Base-by-base conservation (phyloP, 2,329 filamentous ascomycete species). In the Botrytis cinerea region DNA sequence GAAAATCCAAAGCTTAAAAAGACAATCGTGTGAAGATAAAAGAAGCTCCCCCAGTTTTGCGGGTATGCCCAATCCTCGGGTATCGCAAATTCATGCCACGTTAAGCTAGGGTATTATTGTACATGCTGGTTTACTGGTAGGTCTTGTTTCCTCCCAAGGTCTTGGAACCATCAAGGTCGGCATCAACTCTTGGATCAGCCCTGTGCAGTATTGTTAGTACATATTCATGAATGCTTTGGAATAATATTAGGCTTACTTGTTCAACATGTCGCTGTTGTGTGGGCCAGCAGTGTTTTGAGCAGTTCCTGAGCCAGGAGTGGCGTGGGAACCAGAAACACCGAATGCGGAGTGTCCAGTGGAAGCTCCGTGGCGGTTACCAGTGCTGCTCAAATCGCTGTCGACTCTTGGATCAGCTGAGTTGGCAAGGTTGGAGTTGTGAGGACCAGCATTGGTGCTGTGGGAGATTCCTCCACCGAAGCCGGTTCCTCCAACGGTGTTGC, bases 61-160 rank as follows among this genome's bases (percentile, higher is more conserved):
- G 68, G 68, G 66, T 57, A 35, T 70, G 68, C 20, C 22, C 54
- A 38, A 61, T 70, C 68, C 10, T 70, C 68, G 68, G 68, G 68
- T 70, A 70, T 70, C 68, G 54, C 14, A 46, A 62, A 43, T 57
- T 69, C 48, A 69, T 69, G 48, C 12, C 66, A 48, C n/a, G 2
- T 57, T 28, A 16, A 69, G 48, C 18, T 43, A 45, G 43, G 45
- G 54, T 60, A n/a, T 62, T n/a, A 22, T 38, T 46, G 28, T 46
- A 61, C 40, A 46, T 40, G 54, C 46, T 62, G 38, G 16, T 61
- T 70, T 81, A 81, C 16, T 76, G 70, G 78, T 83, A 83, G 25
- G 84, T 86, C 80, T 86, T 88, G 81, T 89, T 84, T 66, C 86
- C 84, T 46, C 88, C 88, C 9, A 86, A 32, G 0, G 88, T 89